phyloP scores from a whole-genome alignment of 768 basidiomycete species.

The Lactifluus subvellereus region DNA sequence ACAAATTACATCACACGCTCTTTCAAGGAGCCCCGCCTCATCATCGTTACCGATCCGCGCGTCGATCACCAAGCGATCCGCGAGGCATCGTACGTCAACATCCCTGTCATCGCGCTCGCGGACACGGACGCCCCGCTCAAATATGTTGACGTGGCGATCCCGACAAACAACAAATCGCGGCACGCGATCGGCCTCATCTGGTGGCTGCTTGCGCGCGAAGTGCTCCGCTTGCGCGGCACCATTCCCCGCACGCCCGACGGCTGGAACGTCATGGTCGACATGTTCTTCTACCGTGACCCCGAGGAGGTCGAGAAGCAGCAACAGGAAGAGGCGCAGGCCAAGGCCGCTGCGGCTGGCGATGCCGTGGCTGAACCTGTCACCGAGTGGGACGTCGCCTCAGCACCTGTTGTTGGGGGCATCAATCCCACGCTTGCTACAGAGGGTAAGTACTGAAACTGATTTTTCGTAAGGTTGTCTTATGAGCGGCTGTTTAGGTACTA shows the following conservation, averaged over 20 bases:
- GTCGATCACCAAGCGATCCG: slow-evolving; percentile 99
- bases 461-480: not conserved
- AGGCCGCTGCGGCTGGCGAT: slow-evolving; percentile 57
- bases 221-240: slow-evolving; percentile 90
- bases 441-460: slow-evolving; percentile 37
- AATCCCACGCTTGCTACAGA: slow-evolving; percentile 72
- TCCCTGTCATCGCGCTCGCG: slow-evolving; percentile 98
- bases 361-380: slow-evolving; percentile 45
- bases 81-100: slow-evolving; percentile 99
- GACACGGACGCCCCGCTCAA: slow-evolving; percentile 97
- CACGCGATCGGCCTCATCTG: slow-evolving; percentile 96
- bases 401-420: slow-evolving; percentile 62
- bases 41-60: slow-evolving; percentile 97
- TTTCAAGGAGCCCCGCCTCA: slow-evolving; percentile 99
- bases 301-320: slow-evolving; percentile 99
- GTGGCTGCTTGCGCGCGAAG: slow-evolving; percentile 97
- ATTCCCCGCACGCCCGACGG: slow-evolving; percentile 87
- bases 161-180: slow-evolving; percentile 98
- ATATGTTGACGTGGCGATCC: slow-evolving; percentile 98
- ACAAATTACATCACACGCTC: slow-evolving; percentile 99
- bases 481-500: slow-evolving; percentile 28
- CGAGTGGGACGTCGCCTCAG: slow-evolving; percentile 75
- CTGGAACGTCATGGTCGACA: slow-evolving; percentile 98
- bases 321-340: slow-evolving; percentile 86
- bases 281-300: slow-evolving; percentile 99